Percentiles rank a stretch among this genome's conserved stretches.
phyloP scores from a whole-genome alignment of 176 grass and related monocot species.

The Cenchrus purpureus region DNA sequence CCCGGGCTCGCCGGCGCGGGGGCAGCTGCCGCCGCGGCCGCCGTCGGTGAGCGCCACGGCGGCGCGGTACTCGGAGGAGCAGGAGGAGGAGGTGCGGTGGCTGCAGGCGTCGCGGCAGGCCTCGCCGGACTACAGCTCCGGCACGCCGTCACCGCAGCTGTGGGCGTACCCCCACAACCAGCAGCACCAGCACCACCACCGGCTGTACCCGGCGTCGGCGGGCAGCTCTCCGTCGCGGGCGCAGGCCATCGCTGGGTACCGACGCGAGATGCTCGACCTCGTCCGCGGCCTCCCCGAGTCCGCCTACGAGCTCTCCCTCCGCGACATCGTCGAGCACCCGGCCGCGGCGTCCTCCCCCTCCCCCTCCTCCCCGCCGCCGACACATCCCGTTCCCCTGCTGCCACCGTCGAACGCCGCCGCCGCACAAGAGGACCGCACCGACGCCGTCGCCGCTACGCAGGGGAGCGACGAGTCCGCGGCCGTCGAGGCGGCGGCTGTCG shows the following conservation, averaged over 20 bases:
- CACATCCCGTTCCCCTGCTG: not conserved
- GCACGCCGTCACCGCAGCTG: slow-evolving; percentile 50
- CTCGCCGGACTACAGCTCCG: slow-evolving; percentile 36
- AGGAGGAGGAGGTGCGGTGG: slow-evolving; percentile 45
- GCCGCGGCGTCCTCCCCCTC: not conserved
- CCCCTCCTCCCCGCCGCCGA: not conserved
- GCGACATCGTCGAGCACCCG: slow-evolving; percentile 76
- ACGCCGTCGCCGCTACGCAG: not conserved
- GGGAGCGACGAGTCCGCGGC: too few species aligned
- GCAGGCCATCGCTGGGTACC: slow-evolving; percentile 67
- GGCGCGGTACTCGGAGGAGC: slow-evolving; percentile 14
- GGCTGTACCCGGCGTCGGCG: slow-evolving; percentile 17
- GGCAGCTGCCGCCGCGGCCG: not conserved
- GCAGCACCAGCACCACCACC: not conserved
- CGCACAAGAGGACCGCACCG: not conserved
- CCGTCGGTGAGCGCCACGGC: not conserved
- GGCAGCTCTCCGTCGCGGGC: slow-evolving; percentile 36
- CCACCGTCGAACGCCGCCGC: not conserved
- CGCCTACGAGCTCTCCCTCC: slow-evolving; percentile 80
- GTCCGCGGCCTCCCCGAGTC: slow-evolving; percentile 69
- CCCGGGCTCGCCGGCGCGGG: not conserved
- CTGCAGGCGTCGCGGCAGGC: slow-evolving; percentile 37
- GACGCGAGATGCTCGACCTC: slow-evolving; percentile 83
- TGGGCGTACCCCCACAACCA: slow-evolving; percentile 30
- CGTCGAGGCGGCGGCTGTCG: not conserved